These are phyloP conservation scores for Symbiodinium pilosum DNA, from an alignment of 73 alveolate genomes.

Conservation along the genomic window DNA sequence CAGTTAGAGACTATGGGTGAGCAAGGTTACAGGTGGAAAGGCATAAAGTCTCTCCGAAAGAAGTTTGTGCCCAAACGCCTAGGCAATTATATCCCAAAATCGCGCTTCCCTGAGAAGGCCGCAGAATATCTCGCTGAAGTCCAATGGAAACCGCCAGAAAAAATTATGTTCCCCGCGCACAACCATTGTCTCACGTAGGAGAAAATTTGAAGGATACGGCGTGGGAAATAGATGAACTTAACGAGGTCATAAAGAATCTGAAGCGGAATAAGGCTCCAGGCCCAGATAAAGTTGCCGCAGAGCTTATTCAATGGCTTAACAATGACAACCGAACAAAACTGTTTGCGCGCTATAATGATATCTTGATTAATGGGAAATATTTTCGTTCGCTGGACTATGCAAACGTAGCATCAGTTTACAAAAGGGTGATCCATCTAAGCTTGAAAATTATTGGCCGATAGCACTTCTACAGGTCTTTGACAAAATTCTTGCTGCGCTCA, in stretches of 20 bases:
- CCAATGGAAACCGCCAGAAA: background rate
- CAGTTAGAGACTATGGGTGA: background rate
- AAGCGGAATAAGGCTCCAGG: background rate
- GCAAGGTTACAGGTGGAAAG: background rate
- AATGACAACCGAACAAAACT: background rate
- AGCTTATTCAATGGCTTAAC: background rate
- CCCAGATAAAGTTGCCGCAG: background rate
- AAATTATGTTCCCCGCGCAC: background rate
- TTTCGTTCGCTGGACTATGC: background rate
- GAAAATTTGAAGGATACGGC: background rate
- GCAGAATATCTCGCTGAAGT: constrained; percentile 34
- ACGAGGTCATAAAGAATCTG: background rate
- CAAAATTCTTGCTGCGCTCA: background rate
- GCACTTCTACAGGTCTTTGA: background rate
- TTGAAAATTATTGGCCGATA: background rate
- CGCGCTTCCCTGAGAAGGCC: constrained; percentile 11
- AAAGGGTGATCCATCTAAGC: background rate
- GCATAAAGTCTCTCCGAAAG: background rate
- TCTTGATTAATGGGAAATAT: background rate
- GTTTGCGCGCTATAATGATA: background rate
- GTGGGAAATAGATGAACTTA: background rate
- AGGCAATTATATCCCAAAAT: background rate
- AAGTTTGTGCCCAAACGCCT: background rate
- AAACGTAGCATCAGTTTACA: background rate
- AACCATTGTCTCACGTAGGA: background rate